Conservation (phyloP, 1,284 basidiomycete species). For the Trametes versicolor region DNA sequence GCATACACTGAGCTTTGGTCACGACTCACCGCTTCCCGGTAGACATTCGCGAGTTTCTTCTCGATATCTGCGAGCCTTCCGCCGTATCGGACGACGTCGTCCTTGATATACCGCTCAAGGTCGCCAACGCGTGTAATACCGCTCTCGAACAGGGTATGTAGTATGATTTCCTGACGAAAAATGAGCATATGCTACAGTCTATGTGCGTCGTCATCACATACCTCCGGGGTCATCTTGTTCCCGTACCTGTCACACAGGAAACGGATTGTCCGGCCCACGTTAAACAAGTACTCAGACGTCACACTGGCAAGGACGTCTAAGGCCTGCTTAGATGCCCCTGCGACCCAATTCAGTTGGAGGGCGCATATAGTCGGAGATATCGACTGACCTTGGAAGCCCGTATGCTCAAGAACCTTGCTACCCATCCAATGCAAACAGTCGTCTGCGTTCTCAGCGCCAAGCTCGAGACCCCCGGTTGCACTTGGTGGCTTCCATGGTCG, state of each 20-base stretch:
- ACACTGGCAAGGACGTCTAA: conserved; percentile 87
- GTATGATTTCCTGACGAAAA: conserved; percentile 81
- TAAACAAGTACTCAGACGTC: conserved; percentile 83
- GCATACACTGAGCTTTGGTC: background rate
- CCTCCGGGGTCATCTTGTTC: conserved; percentile 84
- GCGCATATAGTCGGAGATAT: background rate
- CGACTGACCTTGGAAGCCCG: conserved; percentile 85
- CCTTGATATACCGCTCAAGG: conserved; percentile 88
- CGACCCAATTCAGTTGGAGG: background rate
- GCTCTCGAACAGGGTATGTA: conserved; percentile 90
- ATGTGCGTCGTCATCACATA: conserved; percentile 41
- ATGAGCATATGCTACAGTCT: conserved; percentile 13
- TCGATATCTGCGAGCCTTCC: conserved; percentile 81
- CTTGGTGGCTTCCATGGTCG: conserved; percentile 59
- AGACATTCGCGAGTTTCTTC: conserved; percentile 86
- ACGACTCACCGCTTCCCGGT: conserved; percentile 75
- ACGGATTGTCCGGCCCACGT: conserved; percentile 88
- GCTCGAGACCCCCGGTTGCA: conserved; percentile 45
- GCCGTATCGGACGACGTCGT: conserved; percentile 90
- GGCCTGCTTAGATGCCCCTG: conserved; percentile 74
- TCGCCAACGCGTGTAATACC: conserved; percentile 80
- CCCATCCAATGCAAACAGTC: conserved; percentile 77
- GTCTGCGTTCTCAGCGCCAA: conserved; percentile 64
- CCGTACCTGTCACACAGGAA: conserved; percentile 86
- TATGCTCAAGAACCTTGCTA: conserved; percentile 83